Base-by-base conservation (phyloP, 306 rosid species). In the Dryas octopetala region DNA sequence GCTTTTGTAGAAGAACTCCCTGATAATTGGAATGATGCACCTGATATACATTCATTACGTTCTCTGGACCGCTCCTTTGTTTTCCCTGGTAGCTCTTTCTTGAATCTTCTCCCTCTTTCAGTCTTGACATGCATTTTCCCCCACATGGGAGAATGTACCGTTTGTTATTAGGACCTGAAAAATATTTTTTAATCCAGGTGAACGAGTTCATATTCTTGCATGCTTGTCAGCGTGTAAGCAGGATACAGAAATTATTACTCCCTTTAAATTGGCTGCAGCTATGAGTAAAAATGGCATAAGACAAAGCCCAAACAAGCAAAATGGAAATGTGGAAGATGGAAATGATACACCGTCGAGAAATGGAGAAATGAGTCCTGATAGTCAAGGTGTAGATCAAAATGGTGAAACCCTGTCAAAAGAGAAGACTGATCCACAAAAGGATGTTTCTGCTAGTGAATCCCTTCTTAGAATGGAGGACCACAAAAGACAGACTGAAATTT, bases 161-260 rank as follows among this genome's bases (percentile, higher is more conserved):
- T 55, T 69, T 17, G 12, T 83, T 69, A 32, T 74, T 70, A 80
- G 66, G 83, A 72, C 85, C 88, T 90, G 76, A 86, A 75, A 71
- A 75, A 43, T 83, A 63, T 78, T 76, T 75, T 74, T 86, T 75
- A 48, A 78, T 87, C 66, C 90, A 95, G 99, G 99, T 73, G 99
- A 95, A 85, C 97, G 90, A 68, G 86, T 90, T 85, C 91, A 91
- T 80, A 83, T 95, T 81, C 81, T 95, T 87, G 99, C 97, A 73
- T 90, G 97, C 91, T 88, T 95, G 86, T 90, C 97, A 71, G 97
- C 96, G 28, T 86, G 83, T 85, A 84, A 89, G 87, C 91, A 90
- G 86, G 96, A 95, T 81, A 78, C 85, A 59, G 91, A 88, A 85
- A 82, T 87, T 70, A 84, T 89, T 26, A 80, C 97, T 68, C 96